Conservation (phyloP, 78 protist genomes). For the Creolimax fragrantissima region DNA sequence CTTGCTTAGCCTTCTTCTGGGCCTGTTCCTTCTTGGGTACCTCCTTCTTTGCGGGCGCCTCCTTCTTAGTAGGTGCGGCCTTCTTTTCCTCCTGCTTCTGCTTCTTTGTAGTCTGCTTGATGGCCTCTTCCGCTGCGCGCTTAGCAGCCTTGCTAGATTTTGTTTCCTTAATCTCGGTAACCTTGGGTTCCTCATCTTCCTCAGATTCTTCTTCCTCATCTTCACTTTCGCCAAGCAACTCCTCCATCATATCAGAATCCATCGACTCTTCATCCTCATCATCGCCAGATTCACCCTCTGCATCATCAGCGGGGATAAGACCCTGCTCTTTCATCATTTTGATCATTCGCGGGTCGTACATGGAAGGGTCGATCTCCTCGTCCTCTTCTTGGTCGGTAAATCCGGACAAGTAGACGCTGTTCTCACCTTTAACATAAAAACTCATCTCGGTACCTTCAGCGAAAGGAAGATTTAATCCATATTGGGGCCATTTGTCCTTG, state of each 20-base stretch:
- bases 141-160: background rate
- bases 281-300: background rate
- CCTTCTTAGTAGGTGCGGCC: background rate
- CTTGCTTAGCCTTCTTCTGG: background rate
- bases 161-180: background rate
- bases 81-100: background rate
- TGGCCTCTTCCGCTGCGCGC: background rate
- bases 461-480: background rate
- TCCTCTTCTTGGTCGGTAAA: background rate
- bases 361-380: constrained; percentile 4
- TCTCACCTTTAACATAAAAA: background rate
- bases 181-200: constrained; percentile 1
- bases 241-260: background rate
- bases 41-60: background rate
- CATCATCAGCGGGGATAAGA: background rate
- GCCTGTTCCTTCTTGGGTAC: background rate
- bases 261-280: background rate
- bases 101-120: background rate
- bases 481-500: background rate
- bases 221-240: background rate
- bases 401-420: background rate
- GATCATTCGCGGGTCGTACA: background rate
- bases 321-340: background rate
- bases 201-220: constrained; percentile 5
- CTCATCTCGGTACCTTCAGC: background rate